Conservation (phyloP, 768 basidiomycete genomes). For the Amanita jacksonii region DNA sequence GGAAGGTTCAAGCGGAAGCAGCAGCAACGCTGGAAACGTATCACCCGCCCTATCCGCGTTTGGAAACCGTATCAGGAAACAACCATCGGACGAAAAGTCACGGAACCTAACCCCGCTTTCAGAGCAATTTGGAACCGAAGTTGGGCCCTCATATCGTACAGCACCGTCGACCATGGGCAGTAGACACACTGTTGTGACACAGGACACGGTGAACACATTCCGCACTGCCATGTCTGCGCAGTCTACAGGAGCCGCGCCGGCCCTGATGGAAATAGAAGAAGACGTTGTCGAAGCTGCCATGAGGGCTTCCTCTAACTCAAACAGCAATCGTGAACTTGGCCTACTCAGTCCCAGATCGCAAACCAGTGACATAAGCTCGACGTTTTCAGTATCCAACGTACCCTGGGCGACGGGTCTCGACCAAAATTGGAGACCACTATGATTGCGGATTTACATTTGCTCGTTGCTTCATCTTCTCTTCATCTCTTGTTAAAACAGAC, state of each 20-base stretch:
- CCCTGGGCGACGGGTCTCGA: conserved; percentile 35
- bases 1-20: not conserved
- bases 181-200: not conserved
- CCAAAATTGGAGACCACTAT: conserved; percentile 27
- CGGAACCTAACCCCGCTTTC: conserved; percentile 11
- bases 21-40: conserved; percentile 14
- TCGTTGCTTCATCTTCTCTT: not conserved
- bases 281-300: conserved; percentile 4
- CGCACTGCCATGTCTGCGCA: not conserved
- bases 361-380: conserved; percentile 15
- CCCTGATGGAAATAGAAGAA: conserved; percentile 2
- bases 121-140: conserved; percentile 9
- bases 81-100: conserved; percentile 9
- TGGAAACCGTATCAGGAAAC: conserved; percentile 19
- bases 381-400: conserved; percentile 20
- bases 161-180: not conserved
- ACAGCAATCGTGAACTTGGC: conserved; percentile 6
- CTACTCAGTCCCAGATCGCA: conserved; percentile 13
- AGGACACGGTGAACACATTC: not conserved
- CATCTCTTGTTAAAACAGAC: not conserved
- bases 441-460: conserved; percentile 1
- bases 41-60: conserved; percentile 47
- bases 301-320: not conserved
- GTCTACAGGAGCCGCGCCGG: not conserved
- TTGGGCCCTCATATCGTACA: conserved; percentile 6